Conservation (phyloP, 768 basidiomycete genomes). For the Lactarius psammicola region DNA sequence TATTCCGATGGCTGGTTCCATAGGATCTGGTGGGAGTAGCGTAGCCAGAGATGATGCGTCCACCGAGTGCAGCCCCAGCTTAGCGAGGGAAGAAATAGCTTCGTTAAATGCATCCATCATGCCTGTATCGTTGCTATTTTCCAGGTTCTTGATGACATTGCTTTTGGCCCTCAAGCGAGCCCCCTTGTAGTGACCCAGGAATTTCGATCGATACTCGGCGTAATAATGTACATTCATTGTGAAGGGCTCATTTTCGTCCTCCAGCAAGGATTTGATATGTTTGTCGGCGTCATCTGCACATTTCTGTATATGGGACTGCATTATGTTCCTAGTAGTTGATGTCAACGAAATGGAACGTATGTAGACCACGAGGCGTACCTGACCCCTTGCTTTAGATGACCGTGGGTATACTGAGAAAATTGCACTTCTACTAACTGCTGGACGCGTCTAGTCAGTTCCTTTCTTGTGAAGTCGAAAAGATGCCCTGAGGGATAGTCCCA, state of each 20-base stretch:
- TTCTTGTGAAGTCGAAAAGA: slow-evolving; percentile 29
- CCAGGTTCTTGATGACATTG: neutral
- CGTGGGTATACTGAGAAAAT: slow-evolving; percentile 30
- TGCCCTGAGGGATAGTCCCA: slow-evolving; percentile 29
- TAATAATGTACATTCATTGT: slow-evolving; percentile 32
- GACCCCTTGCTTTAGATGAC: slow-evolving; percentile 28
- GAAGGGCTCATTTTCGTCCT: slow-evolving; percentile 26
- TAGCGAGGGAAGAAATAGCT: slow-evolving; percentile 39
- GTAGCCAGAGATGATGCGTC: slow-evolving; percentile 45
- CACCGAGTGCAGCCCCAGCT: slow-evolving; percentile 41
- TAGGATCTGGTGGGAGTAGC: slow-evolving; percentile 49
- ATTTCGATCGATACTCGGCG: slow-evolving; percentile 44
- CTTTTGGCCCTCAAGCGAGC: slow-evolving; percentile 18
- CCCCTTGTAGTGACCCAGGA: slow-evolving; percentile 49
- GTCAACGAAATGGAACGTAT: neutral
- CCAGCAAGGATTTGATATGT: slow-evolving; percentile 21
- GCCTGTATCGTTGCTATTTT: neutral
- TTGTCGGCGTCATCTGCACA: slow-evolving; percentile 3
- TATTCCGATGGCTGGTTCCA: slow-evolving; percentile 56
- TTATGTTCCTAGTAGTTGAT: slow-evolving; percentile 8
- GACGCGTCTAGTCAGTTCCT: slow-evolving; percentile 25
- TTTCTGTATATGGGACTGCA: slow-evolving; percentile 13
- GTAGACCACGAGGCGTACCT: slow-evolving; percentile 17
- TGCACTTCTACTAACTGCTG: slow-evolving; percentile 24
- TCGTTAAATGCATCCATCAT: slow-evolving; percentile 21